Evolutionary conservation across 345 rosid genomes (phyloP), one percentile per base, ranked within the genome.

Genomic region (Dimocarpus longan): DNA sequence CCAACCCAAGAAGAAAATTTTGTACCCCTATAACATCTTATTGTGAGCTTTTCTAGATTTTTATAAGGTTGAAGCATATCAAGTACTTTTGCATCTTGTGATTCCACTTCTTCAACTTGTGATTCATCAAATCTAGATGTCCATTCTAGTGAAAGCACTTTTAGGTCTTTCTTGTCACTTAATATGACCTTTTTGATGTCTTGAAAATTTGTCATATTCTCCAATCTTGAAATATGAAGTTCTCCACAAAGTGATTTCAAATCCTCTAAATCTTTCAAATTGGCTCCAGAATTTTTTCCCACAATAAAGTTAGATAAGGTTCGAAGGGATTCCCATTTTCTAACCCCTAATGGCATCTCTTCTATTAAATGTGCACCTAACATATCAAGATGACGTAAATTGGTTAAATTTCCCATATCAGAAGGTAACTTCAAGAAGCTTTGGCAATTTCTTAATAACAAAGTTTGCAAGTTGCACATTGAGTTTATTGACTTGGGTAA

Each of bases 141-240:
- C 86, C 89, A 89, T 76, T 76, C 69, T 43, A 88, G 70, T 22
- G 22, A 68, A 73, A 88, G 52, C 54, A 43, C 69, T 37, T 82
- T 79, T 68, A 88, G 83, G 72, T 80, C 46, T 48, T 32, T 50
- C 78, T 87, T 87, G 24, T 65, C 65, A 57, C 70, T 81, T 59
- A 86, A 26, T 28, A 78, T 59, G 71, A 83, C 81, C 5, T 73
- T 79, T 56, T 69, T 78, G 69, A 83, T 85, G 37, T 54, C 74
- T 32, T 76, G 24, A 24, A 19, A 12, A 46, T 66, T 66, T 11
- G 26, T n/a, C 54, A 76, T 21, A 54, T 76, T 76, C 4, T 50
- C 40, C 21, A 76, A 26, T 24, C 48, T 50, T 7, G 22, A 28
- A 21, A 76, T 66, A 16, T 54, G 10, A 32, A 75, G 57, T 42